Evolutionary conservation across 179 eudicot genomes (phyloP).

Genomic region (Spergularia azorica): DNA sequence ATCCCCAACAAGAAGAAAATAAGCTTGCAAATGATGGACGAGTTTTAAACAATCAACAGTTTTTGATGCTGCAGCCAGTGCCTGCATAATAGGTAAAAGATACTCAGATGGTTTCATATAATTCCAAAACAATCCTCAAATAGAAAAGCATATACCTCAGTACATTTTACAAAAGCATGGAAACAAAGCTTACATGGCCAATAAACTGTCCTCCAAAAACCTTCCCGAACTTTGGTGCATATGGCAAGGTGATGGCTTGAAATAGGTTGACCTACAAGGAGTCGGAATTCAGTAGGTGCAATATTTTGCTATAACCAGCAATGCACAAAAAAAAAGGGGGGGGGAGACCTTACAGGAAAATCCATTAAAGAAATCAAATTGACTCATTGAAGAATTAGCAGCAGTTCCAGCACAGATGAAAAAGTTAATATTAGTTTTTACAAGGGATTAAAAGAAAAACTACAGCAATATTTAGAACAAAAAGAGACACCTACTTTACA

Average conservation of each 20-base stretch:
- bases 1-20: constrained; percentile 95
- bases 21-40: constrained; percentile 87
- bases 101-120: background rate
- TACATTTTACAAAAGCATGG: background rate
- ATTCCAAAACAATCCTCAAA: background rate
- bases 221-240: constrained; percentile 76
- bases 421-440: too few relatives aligned
- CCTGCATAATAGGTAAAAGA: constrained; percentile 50
- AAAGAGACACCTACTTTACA: background rate
- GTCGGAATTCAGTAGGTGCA: background rate
- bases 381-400: background rate
- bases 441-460: too few relatives aligned
- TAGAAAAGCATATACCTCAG: background rate
- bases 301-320: background rate
- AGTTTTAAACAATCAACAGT: constrained; percentile 89
- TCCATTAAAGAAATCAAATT: background rate
- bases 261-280: constrained; percentile 71
- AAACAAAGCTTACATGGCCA: constrained; percentile 65
- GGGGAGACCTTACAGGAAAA: background rate
- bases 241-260: constrained; percentile 84
- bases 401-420: background rate
- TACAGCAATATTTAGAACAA: too few relatives aligned
- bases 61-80: constrained; percentile 96
- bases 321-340: background rate
- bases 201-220: constrained; percentile 96